These are phyloP conservation scores for Liquidambar formosana DNA, from an alignment of 164 flowering plant genomes.

Conservation along the genomic window DNA sequence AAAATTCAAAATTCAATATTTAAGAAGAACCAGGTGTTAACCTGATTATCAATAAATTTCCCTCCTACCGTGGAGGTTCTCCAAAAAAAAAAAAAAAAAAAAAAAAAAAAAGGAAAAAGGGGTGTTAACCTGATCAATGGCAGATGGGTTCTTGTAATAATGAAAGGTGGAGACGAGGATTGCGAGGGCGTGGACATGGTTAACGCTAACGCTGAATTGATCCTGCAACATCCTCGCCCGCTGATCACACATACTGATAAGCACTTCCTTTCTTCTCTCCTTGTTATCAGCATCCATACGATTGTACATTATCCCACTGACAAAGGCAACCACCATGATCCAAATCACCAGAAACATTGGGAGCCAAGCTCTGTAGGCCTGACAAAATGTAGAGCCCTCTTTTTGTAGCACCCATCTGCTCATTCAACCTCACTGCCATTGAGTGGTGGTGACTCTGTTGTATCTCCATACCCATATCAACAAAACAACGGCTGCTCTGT, in stretches of 20 bases:
- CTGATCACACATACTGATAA: constrained; percentile 82
- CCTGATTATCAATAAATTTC: too few relatives aligned
- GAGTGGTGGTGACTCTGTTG: constrained; percentile 34
- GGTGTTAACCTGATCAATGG: constrained; percentile 77
- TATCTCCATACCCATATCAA: constrained; percentile 43
- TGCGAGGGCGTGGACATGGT: constrained; percentile 91
- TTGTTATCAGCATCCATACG: constrained; percentile 46
- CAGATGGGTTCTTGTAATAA: constrained; percentile 73
- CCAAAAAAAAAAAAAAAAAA: too few relatives aligned
- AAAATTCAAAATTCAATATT: not conserved
- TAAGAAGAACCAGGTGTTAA: not conserved
- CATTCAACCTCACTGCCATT: constrained; percentile 48
- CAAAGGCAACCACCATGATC: constrained; percentile 33
- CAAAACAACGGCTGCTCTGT: not conserved
- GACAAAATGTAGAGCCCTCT: constrained; percentile 39
- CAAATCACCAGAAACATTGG: constrained; percentile 45
- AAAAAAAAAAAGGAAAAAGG: not conserved
- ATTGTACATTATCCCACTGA: constrained; percentile 34
- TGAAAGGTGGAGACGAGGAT: constrained; percentile 89
- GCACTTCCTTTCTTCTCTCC: constrained; percentile 63
- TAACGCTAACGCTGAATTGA: constrained; percentile 90
- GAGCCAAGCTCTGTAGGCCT: constrained; percentile 40
- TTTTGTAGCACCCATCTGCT: constrained; percentile 34
- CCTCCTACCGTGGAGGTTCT: too few relatives aligned
- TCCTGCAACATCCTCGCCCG: constrained; percentile 93